These are phyloP conservation scores for Citrus trifoliata DNA, from an alignment of 345 rosid species.

Conservation along the genomic window DNA sequence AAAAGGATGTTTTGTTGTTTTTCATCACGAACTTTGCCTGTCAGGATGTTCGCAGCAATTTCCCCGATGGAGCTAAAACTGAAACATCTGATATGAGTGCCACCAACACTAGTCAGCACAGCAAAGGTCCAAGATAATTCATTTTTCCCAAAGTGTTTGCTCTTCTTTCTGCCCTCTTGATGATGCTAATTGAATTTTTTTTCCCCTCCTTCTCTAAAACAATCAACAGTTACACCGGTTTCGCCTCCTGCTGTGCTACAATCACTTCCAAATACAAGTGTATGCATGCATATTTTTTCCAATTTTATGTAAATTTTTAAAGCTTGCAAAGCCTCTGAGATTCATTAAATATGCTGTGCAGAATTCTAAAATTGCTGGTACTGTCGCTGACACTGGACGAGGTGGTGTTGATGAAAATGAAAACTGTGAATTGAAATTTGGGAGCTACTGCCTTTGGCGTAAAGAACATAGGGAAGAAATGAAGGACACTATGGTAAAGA, in stretches of 20 bases:
- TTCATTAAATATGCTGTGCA: conserved; percentile 29
- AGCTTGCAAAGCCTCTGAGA: conserved; percentile 11
- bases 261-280: conserved; percentile 31
- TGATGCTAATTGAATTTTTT: background rate
- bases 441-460: conserved; percentile 96
- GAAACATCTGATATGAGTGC: conserved; percentile 18
- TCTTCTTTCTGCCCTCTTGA: background rate
- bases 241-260: conserved; percentile 18
- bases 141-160: background rate
- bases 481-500: conserved; percentile 81
- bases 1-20: background rate
- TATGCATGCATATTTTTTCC: conserved; percentile 26
- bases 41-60: conserved; percentile 35
- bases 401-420: conserved; percentile 38
- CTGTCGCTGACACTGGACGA: conserved; percentile 17
- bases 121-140: conserved; percentile 32
- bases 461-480: conserved; percentile 74
- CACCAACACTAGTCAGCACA: conserved; percentile 14
- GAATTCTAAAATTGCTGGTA: conserved; percentile 27
- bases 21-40: background rate
- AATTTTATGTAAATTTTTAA: background rate
- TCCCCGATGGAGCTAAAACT: conserved; percentile 28
- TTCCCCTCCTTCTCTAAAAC: background rate
- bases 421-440: conserved; percentile 72
- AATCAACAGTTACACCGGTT: conserved; percentile 31